Percentiles rank a stretch among this genome's conserved stretches.
Conservation (phyloP, 768 basidiomycete species). For the Leccinum obscurum region DNA sequence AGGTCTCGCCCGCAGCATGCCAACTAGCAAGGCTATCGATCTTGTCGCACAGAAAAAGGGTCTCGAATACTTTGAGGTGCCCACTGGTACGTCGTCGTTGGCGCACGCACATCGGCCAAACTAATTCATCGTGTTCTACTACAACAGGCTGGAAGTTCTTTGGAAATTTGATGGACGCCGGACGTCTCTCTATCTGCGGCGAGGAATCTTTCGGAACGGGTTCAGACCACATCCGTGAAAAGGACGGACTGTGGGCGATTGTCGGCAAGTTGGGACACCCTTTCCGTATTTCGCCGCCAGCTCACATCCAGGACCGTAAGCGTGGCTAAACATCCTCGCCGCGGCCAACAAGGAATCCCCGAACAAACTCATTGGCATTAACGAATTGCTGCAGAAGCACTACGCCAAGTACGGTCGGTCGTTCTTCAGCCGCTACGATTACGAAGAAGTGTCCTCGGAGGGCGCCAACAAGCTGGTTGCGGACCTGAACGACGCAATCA, state of each 20-base stretch:
- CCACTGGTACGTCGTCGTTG: slow-evolving; percentile 68
- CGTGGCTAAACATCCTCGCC: slow-evolving; percentile 96
- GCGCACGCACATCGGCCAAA: background rate
- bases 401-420: slow-evolving; percentile 93
- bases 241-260: slow-evolving; percentile 98
- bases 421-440: slow-evolving; percentile 99
- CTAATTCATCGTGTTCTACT: slow-evolving; percentile 1
- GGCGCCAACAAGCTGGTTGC: slow-evolving; percentile 86
- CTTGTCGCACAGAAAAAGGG: slow-evolving; percentile 93
- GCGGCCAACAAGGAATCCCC: slow-evolving; percentile 79
- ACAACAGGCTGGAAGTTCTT: slow-evolving; percentile 97
- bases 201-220: slow-evolving; percentile 99
- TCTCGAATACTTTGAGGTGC: slow-evolving; percentile 92
- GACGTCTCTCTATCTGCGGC: slow-evolving; percentile 95
- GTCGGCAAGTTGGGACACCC: slow-evolving; percentile 58
- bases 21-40: slow-evolving; percentile 95
- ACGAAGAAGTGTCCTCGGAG: slow-evolving; percentile 94
- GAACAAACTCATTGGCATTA: slow-evolving; percentile 82
- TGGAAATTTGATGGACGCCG: slow-evolving; percentile 99
- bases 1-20: slow-evolving; percentile 96
- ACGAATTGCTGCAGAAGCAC: slow-evolving; percentile 84
- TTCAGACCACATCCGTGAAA: slow-evolving; percentile 99
- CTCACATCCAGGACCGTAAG: slow-evolving; percentile 39
- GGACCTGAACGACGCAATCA: slow-evolving; percentile 70
- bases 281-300: slow-evolving; percentile 7